These are phyloP conservation scores for Salix koriyanagi DNA, from an alignment of 345 rosid genomes.

Conservation along the genomic window DNA sequence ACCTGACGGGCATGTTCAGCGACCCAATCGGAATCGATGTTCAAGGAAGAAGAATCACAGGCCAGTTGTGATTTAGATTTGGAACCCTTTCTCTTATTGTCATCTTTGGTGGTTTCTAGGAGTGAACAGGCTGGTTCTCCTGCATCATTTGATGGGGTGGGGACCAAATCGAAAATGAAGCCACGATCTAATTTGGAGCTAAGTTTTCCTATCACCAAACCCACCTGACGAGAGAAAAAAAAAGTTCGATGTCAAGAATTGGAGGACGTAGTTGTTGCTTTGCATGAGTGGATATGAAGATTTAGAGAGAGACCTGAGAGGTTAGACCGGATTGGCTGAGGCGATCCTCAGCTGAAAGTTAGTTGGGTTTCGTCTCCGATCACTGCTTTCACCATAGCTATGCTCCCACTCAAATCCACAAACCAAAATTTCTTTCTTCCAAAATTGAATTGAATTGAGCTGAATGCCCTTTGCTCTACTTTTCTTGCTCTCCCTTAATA, in stretches of 20 bases:
- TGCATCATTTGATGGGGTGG: constrained; percentile 72
- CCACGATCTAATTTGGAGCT: constrained; percentile 76
- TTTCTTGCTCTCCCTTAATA: too few species aligned
- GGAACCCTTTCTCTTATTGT: constrained; percentile 48
- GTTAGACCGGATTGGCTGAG: constrained; percentile 61
- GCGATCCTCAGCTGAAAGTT: constrained; percentile 60
- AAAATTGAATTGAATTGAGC: too few species aligned
- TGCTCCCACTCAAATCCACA: too few species aligned
- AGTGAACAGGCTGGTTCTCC: constrained; percentile 72
- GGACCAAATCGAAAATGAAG: constrained; percentile 70
- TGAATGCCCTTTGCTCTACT: too few species aligned
- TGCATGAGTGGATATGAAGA: not conserved
- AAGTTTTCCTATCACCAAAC: constrained; percentile 81
- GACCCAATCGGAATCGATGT: constrained; percentile 75
- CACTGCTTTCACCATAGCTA: constrained; percentile 73
- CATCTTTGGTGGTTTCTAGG: constrained; percentile 46
- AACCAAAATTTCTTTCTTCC: too few species aligned
- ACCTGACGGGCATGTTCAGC: constrained; percentile 96
- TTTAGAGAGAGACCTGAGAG: constrained; percentile 46
- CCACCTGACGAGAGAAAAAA: constrained; percentile 46
- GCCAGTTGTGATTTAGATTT: constrained; percentile 62
- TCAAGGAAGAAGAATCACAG: constrained; percentile 49
- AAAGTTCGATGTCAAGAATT: not conserved
- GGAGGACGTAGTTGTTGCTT: not conserved
- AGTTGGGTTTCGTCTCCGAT: constrained; percentile 80